These are phyloP conservation scores for Podila minutissima DNA, from an alignment of 192 early-diverging fungal genomes.

Conservation along the genomic window DNA sequence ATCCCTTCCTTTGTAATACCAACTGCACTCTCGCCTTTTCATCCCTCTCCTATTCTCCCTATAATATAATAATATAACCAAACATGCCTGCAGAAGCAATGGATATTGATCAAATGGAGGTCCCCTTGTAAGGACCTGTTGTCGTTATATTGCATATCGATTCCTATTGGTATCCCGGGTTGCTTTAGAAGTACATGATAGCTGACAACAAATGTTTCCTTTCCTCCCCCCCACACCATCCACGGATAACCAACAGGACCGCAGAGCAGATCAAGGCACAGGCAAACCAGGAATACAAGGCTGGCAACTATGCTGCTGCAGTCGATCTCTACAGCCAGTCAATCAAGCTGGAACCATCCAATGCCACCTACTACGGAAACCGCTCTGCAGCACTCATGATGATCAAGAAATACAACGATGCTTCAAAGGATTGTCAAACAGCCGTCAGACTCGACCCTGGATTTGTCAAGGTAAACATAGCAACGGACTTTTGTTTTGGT, in stretches of 20 bases:
- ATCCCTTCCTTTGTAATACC: not conserved
- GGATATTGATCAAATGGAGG: constrained; percentile 46
- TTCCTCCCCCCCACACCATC: not conserved
- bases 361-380: constrained; percentile 78
- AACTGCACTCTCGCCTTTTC: not conserved
- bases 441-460: constrained; percentile 67
- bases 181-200: too few species aligned
- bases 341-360: constrained; percentile 69
- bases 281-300: constrained; percentile 78
- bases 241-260: constrained; percentile 7
- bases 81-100: constrained; percentile 52
- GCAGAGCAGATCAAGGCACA: constrained; percentile 76
- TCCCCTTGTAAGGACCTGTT: constrained; percentile 23
- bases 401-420: constrained; percentile 67
- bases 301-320: constrained; percentile 73
- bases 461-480: constrained; percentile 64
- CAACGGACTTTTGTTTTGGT: not conserved
- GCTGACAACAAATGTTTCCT: not conserved
- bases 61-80: constrained; percentile 8
- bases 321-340: constrained; percentile 74
- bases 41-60: not conserved
- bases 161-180: not conserved
- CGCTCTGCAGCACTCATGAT: constrained; percentile 84
- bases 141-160: not conserved
- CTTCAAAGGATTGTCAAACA: constrained; percentile 69